Conservation (phyloP, 768 basidiomycete genomes). For the Gloeopeniophorella convolvens region DNA sequence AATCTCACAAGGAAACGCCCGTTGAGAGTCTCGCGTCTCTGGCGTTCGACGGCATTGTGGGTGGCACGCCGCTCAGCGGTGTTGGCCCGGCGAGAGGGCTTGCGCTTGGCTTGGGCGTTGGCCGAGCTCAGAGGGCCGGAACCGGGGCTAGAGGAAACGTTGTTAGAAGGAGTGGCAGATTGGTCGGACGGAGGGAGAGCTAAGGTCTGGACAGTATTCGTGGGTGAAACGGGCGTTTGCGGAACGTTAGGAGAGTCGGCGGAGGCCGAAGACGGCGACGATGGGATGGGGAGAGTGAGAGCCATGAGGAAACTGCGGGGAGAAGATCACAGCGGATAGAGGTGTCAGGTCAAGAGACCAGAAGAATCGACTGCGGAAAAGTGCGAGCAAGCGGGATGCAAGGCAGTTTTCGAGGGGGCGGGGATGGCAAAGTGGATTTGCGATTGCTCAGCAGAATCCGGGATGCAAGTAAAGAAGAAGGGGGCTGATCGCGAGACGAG, state of each 20-base stretch:
- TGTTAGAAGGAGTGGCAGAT: constrained; percentile 20
- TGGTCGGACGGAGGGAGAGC: constrained; percentile 31
- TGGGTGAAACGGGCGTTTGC: constrained; percentile 44
- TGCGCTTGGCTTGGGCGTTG: constrained; percentile 56
- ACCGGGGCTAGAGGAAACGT: constrained; percentile 15
- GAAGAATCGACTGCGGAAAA: constrained; percentile 11
- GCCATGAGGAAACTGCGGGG: constrained; percentile 29
- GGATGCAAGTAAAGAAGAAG: constrained; percentile 36
- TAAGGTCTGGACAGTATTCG: constrained; percentile 30
- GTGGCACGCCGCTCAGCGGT: constrained; percentile 94
- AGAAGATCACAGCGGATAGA: constrained; percentile 13
- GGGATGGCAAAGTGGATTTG: constrained; percentile 32
- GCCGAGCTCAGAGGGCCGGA: constrained; percentile 20
- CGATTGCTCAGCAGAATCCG: constrained; percentile 47
- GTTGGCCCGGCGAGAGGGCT: constrained; percentile 84
- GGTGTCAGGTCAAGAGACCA: constrained; percentile 23
- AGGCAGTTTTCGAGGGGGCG: constrained; percentile 12
- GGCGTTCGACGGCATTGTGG: constrained; percentile 96
- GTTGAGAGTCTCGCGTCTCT: constrained; percentile 89
- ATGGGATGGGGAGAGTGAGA: constrained; percentile 34
- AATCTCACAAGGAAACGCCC: constrained; percentile 75
- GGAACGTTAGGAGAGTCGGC: constrained; percentile 40
- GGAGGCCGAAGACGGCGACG: constrained; percentile 35
- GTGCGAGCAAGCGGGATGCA: constrained; percentile 18
- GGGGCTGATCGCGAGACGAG: constrained; percentile 11